Evolutionary conservation across 495 filamentous ascomycete genomes (phyloP), one percentile per base, ranked within the genome.

Genomic region (Mytilinidion resinicola): DNA sequence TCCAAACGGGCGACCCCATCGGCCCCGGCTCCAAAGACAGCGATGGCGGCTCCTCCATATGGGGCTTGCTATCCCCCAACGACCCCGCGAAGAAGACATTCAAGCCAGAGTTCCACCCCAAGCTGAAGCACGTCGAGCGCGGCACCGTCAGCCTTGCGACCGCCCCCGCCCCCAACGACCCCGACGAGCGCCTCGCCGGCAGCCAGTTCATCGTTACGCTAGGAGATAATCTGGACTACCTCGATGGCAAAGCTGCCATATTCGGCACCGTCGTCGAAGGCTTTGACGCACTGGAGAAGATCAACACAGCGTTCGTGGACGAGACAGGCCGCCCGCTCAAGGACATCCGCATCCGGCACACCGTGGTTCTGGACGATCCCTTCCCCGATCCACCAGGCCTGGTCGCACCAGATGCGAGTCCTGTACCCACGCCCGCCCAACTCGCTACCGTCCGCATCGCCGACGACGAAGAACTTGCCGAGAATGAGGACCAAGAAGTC

Each of bases 131-230:
- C 73, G 74, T 80, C 36, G 87, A 93, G 69, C 82, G 85, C 51
- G 91, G 91, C 51, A 96, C 89, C 3, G 91, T 96, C 57, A 95
- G 90, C 76, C 92, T 96, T 88, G 91, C 91, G 21, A 96, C 91
- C 0, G 88, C 84, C 19, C 83, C 88, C 17, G 81, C 86, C 25
- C 76, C 84, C 3, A 78, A 80, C 36, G 87, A 96, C 66, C 88
- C 88, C 3, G 91, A 96, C 61, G 82, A 83, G 60, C 82, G 89
- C 20, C 70, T 93, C 3, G 88, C 89, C 1, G 89, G 81, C 4
- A 95, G 89, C 65, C 91, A 96, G 70, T 96, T 96, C 70, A 80
- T 96, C 60, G 80, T 96, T 53, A 96, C 91, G 5, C 77, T 92
- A 4, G 91, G 88, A 30, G 88, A 95, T 53, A 85, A 89, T 59